Evolutionary conservation across 1,284 basidiomycete genomes (phyloP).

Genomic region (Apiotrichum mycotoxinovorans): DNA sequence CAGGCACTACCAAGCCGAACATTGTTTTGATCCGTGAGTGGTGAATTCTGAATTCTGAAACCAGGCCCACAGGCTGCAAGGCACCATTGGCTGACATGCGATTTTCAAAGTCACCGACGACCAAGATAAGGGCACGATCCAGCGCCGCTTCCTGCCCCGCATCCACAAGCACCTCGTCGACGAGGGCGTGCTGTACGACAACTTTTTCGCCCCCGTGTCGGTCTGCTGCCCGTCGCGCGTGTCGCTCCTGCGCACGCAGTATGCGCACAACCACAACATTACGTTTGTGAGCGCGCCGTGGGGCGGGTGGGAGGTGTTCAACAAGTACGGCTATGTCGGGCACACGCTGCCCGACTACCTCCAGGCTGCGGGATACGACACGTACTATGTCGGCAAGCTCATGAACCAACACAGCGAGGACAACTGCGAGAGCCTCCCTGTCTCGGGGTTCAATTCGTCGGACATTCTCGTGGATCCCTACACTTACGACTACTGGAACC

Average conservation of each 20-base stretch:
- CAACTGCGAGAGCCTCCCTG: conserved; percentile 27
- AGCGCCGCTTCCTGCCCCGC: conserved; percentile 20
- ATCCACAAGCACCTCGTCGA: conserved; percentile 26
- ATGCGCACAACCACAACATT: conserved; percentile 40
- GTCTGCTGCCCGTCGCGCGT: conserved; percentile 39
- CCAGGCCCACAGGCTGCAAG: no score
- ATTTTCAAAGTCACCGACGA: conserved; percentile 38
- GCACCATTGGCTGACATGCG: not conserved
- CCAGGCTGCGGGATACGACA: conserved; percentile 34
- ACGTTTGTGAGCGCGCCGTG: conserved; percentile 31
- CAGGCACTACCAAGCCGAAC: conserved; percentile 23
- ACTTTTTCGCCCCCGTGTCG: conserved; percentile 33
- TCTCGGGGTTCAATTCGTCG: conserved; percentile 23
- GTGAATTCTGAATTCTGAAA: not conserved
- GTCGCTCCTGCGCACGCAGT: conserved; percentile 31
- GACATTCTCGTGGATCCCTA: conserved; percentile 41
- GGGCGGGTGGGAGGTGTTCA: conserved; percentile 38
- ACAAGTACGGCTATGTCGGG: conserved; percentile 31
- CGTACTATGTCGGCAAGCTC: conserved; percentile 39
- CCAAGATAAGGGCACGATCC: conserved; percentile 25
- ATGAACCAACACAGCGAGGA: conserved; percentile 37
- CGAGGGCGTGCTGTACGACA: conserved; percentile 25
- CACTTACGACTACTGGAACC: conserved; percentile 40
- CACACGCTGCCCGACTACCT: conserved; percentile 36
- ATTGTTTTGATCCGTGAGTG: conserved; percentile 30